Base-by-base conservation (phyloP, 768 basidiomycete species). In the Kwoniella dejecticola region DNA sequence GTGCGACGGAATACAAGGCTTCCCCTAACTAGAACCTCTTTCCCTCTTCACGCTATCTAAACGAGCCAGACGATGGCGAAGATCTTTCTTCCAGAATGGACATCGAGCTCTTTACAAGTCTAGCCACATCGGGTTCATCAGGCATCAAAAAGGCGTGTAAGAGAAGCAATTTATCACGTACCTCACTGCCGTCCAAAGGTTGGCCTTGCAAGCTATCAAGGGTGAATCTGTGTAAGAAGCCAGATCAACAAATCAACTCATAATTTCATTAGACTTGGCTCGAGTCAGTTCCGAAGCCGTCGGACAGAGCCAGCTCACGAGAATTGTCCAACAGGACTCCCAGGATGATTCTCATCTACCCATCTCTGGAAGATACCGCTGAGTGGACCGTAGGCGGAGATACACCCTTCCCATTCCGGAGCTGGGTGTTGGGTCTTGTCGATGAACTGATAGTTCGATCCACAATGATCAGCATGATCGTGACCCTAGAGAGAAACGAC, bases 311-410 rank as follows among this genome's bases (percentile, higher is more conserved):
- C n/a, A n/a, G n/a, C 21, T 50, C 12, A 33, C 29, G 30, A 50
- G 33, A 31, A 50, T 50, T 50, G 48, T 47, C 46, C 46, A 10
- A 47, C 46, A 26, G 50, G 50, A 31, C 50, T 31, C n/a, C 50
- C 50, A 29, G 30, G 50, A 17, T 33, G 23, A 10, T 38, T 31
- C 50, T 52, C 30, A 31, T 52, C 30, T n/a, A 52, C 36, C 50
- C 50, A 38, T 38, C 30, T 52, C 26, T 38, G 15, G 30, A 52
- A 31, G 1, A 52, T 31, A 4, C n/a, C 30, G n/a, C 15, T 31
- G 3, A 38, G 50, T 17, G 27, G 36, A n/a, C 50, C 30, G n/a
- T 21, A 21, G 7, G 21, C 46, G 1, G 46, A 47, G 24, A 47
- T 47, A 27, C 21, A 47, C 12, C 46, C 46, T 47, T 47, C 46